Base-by-base conservation (phyloP, 164 flowering plant species). In the Stephania cephalantha region DNA sequence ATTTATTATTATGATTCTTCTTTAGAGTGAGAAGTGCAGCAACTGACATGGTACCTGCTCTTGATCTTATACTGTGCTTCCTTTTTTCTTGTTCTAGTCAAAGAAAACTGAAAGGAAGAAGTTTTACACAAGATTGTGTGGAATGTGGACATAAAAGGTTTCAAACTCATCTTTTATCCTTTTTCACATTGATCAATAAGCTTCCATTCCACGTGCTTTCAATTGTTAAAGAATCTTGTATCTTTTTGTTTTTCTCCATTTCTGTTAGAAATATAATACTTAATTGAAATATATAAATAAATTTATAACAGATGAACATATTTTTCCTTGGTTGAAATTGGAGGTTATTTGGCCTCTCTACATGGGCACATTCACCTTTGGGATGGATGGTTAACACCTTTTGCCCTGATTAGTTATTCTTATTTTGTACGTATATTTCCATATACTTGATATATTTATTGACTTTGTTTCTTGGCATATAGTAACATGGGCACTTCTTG, bases 131-230 rank as follows among this genome's bases (percentile, higher is more conserved):
- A 82, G 85, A 81, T 68, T 85, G 89, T 79, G 84, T 79, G 61
- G 72, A 75, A 53, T 85, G 86, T 71, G 52, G 25, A 68, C 75
- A 74, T 52, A 80, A 79, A 77, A 84, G 85, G 88, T 84, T 77
- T 76, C 15, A 72, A 12, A 46, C 68, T 46, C 29, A 11, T 50
- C 45, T 46, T 12, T 61, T 13, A 30, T 44, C 68, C 11, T 66
- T 17, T 55, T 66, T 22, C 15, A 58, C 11, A 10, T 15, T 50
- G 11, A 50, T 50, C 15, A 10, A 9, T 50, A 50, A 50, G 55
- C 55, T 50, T 50, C 9, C 42, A 35, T 50, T 50, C 55, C 11
- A 7, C 9, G 11, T 50, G 55, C 11, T 7, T 2, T 50, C 17
- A 50, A 10, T 50, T 35, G 4, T 50, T 50, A 15, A 11, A 50